Conservation (phyloP, 169 alveolate species). For the Cryptosporidium canis region DNA sequence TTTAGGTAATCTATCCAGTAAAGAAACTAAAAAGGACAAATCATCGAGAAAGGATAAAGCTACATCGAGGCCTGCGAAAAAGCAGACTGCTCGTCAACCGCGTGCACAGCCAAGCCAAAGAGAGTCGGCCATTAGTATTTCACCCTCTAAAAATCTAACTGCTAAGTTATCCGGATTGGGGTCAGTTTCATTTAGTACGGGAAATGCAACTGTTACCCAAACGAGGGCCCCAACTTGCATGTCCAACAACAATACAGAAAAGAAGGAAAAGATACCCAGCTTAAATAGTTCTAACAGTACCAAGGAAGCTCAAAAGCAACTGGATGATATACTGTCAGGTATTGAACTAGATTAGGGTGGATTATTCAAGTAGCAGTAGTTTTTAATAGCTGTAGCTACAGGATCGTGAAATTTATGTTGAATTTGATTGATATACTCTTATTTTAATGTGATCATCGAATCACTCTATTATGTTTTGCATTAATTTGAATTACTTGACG, state of each 20-base stretch:
- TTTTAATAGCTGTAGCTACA: background rate
- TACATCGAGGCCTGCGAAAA: background rate
- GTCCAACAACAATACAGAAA: background rate
- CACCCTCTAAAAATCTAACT: too few species aligned
- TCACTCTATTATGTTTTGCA: background rate
- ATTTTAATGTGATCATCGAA: background rate
- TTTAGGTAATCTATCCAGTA: background rate
- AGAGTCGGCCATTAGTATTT: too few species aligned
- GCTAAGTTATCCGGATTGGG: too few species aligned
- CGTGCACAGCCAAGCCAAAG: too few species aligned
- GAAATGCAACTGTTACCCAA: too few species aligned
- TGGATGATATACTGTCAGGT: background rate
- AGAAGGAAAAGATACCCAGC: background rate
- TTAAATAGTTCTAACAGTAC: background rate
- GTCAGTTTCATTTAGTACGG: too few species aligned
- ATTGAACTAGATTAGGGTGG: background rate
- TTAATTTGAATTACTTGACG: conserved; percentile 24
- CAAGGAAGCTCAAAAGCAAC: background rate
- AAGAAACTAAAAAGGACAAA: background rate
- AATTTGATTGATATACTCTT: background rate
- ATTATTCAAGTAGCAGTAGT: background rate
- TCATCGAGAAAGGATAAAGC: background rate
- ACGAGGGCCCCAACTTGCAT: too few species aligned
- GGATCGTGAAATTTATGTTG: background rate
- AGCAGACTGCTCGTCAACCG: too few species aligned